Evolutionary conservation across 2,329 filamentous ascomycete genomes (phyloP), one percentile per base, ranked within the genome.

Genomic region (Verticillium nonalfalfae): DNA sequence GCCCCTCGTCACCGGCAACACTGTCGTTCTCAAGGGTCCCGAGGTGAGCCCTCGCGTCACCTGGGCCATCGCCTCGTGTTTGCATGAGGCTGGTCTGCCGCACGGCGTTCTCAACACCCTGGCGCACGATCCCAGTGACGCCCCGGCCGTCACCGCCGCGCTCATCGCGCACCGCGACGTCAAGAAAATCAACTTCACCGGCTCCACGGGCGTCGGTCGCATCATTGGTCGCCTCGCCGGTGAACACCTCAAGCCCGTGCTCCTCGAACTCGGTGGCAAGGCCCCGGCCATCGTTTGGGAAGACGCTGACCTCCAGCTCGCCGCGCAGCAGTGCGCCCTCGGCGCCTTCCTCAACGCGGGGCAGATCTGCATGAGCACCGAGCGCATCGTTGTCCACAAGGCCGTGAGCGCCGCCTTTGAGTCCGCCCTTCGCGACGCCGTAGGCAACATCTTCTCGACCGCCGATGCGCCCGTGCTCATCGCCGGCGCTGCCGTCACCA

Each of bases 181-280:
- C 61, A 89, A 86, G 72, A 96, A 96, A 77, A 81, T 96, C 72
- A 95, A 92, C 76, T 96, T 96, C 74, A 96, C 92, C 0, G 92
- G 92, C 38, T 90, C 85, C 68, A 93, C 91, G 0, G 73, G 73
- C 0, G 88, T 95, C 0, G 92, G 92, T 1, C 82, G 85, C 36
- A 88, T 92, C 70, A 86, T 96, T 61, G 89, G 85, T 10, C 79
- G 81, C 21, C 80, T 85, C 9, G 90, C 90, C 0, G 92, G 89
- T 34, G 85, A 89, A 70, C 77, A 89, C 67, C 79, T 95, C 50
- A 96, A 96, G 79, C 91, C 91, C 0, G 82, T 90, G 1, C 78
- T 96, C 1, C 82, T 96, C 68, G 92, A 96, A 73, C 79, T 96
- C 1, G 92, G 93, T 3, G 92, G 92, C 56, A 96, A 96, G 73